These are phyloP conservation scores for Isabelozyma pseudorhagii DNA, from an alignment of 805 yeast species.

Conservation along the genomic window DNA sequence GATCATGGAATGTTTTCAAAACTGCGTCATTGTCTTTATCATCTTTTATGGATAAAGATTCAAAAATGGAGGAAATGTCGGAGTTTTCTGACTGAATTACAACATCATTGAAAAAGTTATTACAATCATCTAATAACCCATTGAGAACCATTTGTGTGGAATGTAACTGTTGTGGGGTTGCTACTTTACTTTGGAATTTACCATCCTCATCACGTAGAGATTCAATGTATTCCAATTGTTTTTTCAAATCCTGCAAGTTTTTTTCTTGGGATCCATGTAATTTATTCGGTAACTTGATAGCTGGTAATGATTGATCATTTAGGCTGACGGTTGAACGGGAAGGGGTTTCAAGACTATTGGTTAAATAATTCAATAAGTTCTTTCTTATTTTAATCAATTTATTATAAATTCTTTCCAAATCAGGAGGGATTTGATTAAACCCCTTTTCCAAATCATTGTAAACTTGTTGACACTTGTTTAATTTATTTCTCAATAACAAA, in stretches of 20 bases:
- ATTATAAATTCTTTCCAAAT: constrained; percentile 47
- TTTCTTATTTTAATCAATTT: constrained; percentile 63
- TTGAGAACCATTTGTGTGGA: constrained; percentile 51
- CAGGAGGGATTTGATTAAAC: constrained; percentile 41
- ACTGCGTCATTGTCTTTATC: constrained; percentile 24
- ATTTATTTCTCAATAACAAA: constrained; percentile 60
- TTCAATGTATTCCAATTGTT: constrained; percentile 25
- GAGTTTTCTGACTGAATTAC: constrained; percentile 38
- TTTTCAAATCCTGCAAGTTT: constrained; percentile 10
- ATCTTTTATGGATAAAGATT: constrained; percentile 15
- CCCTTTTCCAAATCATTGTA: constrained; percentile 53
- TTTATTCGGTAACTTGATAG: constrained; percentile 1
- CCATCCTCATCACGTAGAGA: constrained; percentile 53
- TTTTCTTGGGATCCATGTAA: background rate
- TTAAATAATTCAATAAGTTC: constrained; percentile 44
- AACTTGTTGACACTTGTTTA: constrained; percentile 57
- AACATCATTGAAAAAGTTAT: constrained; percentile 68
- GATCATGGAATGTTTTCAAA: constrained; percentile 35
- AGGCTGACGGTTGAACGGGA: background rate
- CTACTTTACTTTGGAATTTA: constrained; percentile 34
- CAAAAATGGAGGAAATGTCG: constrained; percentile 19
- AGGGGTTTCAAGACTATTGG: constrained; percentile 8
- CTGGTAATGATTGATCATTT: background rate
- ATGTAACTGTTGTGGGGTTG: constrained; percentile 17
- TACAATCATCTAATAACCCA: constrained; percentile 81